Conservation (phyloP, 208 protist genomes). For the Leishmania turanica region DNA sequence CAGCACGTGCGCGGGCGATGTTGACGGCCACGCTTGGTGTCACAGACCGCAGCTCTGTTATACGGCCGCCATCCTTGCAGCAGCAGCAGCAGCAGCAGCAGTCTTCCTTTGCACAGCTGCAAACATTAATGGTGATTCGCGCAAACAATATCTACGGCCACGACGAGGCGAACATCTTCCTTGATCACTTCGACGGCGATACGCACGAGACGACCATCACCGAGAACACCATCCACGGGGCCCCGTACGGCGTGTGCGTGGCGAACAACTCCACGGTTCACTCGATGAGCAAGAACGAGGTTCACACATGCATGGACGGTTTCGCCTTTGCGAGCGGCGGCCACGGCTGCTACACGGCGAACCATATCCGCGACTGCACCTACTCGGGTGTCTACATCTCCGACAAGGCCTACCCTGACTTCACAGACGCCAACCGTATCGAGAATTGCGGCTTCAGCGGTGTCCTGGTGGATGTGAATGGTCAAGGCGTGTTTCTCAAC, state of each 20-base stretch:
- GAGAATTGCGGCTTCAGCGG: slow-evolving; percentile 66
- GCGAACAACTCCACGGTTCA: slow-evolving; percentile 44
- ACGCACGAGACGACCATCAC: slow-evolving; percentile 33
- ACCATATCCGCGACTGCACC: slow-evolving; percentile 67
- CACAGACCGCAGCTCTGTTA: background rate
- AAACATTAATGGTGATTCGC: slow-evolving; percentile 24
- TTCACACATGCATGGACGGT: slow-evolving; percentile 79
- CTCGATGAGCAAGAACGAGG: slow-evolving; percentile 51
- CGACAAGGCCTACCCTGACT: slow-evolving; percentile 50
- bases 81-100: background rate
- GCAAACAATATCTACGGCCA: slow-evolving; percentile 69
- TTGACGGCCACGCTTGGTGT: slow-evolving; percentile 15
- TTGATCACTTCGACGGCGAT: slow-evolving; percentile 43
- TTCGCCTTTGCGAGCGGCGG: slow-evolving; percentile 55
- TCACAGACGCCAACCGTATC: slow-evolving; percentile 56
- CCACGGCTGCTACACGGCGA: slow-evolving; percentile 53
- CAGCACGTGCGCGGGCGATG: slow-evolving; percentile 34
- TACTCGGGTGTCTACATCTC: slow-evolving; percentile 71
- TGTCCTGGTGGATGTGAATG: slow-evolving; percentile 71
- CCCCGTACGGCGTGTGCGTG: slow-evolving; percentile 73
- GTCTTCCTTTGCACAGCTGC: slow-evolving; percentile 9
- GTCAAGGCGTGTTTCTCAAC: slow-evolving; percentile 24
- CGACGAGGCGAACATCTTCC: slow-evolving; percentile 58
- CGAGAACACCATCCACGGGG: slow-evolving; percentile 64
- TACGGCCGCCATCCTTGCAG: background rate